Conservation (phyloP, 2,329 filamentous ascomycete species). For the Xylariales sp. region DNA sequence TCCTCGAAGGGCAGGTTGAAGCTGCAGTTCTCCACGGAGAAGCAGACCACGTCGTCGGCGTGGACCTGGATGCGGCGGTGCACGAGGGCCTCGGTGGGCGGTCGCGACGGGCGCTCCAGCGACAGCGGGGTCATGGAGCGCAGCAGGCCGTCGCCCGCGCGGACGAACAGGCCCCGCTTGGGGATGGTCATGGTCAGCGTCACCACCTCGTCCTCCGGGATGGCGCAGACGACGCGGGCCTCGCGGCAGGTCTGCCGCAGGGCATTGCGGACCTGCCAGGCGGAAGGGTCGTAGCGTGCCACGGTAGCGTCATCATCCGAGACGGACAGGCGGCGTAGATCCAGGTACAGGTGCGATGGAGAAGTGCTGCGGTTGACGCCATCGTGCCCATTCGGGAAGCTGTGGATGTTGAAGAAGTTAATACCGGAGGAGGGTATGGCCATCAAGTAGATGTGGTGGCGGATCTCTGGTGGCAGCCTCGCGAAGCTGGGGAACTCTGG, state of each 20-base stretch:
- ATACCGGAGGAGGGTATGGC: slow-evolving; percentile 21
- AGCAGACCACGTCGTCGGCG: slow-evolving; percentile 19
- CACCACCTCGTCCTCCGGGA: slow-evolving; percentile 13
- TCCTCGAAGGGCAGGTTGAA: slow-evolving; percentile 26
- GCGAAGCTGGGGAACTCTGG: slow-evolving; percentile 17
- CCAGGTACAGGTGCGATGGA: slow-evolving; percentile 22
- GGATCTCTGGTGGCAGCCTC: slow-evolving; percentile 22
- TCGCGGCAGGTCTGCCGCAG: slow-evolving; percentile 21
- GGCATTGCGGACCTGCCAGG: slow-evolving; percentile 19
- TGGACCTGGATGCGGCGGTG: slow-evolving; percentile 17
- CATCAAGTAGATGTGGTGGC: slow-evolving; percentile 20
- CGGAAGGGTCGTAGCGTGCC: slow-evolving; percentile 22
- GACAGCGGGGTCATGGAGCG: slow-evolving; percentile 11
- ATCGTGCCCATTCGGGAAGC: slow-evolving; percentile 24
- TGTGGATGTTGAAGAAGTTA: slow-evolving; percentile 30
- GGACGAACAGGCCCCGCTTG: slow-evolving; percentile 20
- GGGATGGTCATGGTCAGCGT: slow-evolving; percentile 21
- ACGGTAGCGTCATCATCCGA: slow-evolving; percentile 19
- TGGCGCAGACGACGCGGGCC: slow-evolving; percentile 17
- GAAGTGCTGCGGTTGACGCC: slow-evolving; percentile 22
- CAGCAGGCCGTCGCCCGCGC: slow-evolving; percentile 21
- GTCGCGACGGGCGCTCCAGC: background rate
- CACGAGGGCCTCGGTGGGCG: slow-evolving; percentile 13
- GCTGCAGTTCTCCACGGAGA: slow-evolving; percentile 27
- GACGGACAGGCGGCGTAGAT: slow-evolving; percentile 23